phyloP scores from a whole-genome alignment of 805 yeast species.

The Saccharomycopsis fodiens region DNA sequence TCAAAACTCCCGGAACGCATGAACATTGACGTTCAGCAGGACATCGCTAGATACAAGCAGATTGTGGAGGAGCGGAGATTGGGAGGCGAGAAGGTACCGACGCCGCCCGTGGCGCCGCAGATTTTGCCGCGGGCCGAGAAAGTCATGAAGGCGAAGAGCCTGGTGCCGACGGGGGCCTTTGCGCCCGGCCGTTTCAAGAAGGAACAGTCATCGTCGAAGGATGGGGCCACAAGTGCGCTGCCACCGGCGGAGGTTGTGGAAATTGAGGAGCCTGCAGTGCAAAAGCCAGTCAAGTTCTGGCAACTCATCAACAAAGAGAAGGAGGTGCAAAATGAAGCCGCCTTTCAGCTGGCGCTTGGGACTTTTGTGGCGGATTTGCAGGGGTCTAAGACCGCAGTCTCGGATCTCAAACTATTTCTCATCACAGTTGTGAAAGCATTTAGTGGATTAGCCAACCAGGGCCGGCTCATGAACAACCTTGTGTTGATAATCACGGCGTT shows the following conservation, averaged over 20 bases:
- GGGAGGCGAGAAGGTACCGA: not conserved
- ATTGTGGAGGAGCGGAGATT: not conserved
- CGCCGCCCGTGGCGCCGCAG: not conserved
- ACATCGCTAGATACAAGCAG: slow-evolving; percentile 5
- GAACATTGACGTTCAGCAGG: not conserved
- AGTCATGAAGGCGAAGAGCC: slow-evolving; percentile 7
- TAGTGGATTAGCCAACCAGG: slow-evolving; percentile 4
- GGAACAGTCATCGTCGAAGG: not conserved
- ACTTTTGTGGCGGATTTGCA: slow-evolving; percentile 4
- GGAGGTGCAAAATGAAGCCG: slow-evolving; percentile 3
- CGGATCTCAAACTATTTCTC: slow-evolving; percentile 15
- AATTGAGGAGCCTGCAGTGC: not conserved
- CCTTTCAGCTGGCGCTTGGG: slow-evolving; percentile 7
- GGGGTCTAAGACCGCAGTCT: slow-evolving; percentile 5
- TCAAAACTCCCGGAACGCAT: not conserved
- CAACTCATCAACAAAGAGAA: not conserved
- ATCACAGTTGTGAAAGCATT: slow-evolving; percentile 9
- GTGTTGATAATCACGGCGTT: slow-evolving; percentile 14
- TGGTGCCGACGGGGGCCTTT: slow-evolving; percentile 17
- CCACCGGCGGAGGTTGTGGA: not conserved
- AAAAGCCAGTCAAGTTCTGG: not conserved
- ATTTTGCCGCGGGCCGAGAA: slow-evolving; percentile 1
- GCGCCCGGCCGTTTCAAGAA: slow-evolving; percentile 14
- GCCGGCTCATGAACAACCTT: slow-evolving; percentile 16
- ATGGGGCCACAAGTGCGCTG: not conserved